These are phyloP conservation scores for Pisolithus marmoratus DNA, from an alignment of 768 basidiomycete species.

Conservation along the genomic window DNA sequence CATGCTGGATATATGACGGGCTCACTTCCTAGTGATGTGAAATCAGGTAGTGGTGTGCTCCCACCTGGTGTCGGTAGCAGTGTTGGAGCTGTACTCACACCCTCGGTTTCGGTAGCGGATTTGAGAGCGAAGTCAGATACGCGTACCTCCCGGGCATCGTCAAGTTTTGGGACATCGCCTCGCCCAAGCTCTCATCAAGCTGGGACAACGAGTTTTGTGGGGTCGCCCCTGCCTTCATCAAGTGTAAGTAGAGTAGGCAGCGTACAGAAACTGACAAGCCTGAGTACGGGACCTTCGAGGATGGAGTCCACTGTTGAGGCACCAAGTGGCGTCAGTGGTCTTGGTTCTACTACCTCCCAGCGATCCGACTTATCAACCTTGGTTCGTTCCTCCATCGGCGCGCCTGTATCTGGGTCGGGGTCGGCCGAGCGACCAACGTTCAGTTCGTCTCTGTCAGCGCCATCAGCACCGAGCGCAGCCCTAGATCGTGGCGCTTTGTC, in stretches of 20 bases:
- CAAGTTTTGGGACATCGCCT: slow-evolving; percentile 10
- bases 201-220: slow-evolving; percentile 14
- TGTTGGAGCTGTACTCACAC: neutral
- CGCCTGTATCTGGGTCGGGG: slow-evolving; percentile 7
- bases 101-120: neutral
- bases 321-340: neutral
- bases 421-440: slow-evolving; percentile 17
- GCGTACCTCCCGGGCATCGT: slow-evolving; percentile 18
- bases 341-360: slow-evolving; percentile 16
- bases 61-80: neutral
- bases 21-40: neutral
- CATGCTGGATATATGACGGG: neutral
- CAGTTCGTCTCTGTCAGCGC: slow-evolving; percentile 9
- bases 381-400: slow-evolving; percentile 13
- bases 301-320: slow-evolving; percentile 16
- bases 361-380: slow-evolving; percentile 17
- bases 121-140: slow-evolving; percentile 11
- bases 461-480: neutral
- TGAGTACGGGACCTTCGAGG: slow-evolving; percentile 15
- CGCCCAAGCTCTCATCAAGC: neutral
- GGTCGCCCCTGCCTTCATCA: slow-evolving; percentile 7
- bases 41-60: neutral
- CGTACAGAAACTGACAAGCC: slow-evolving; percentile 14
- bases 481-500: neutral
- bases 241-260: neutral